These are phyloP conservation scores for Lathyrus aphaca DNA, from an alignment of 306 rosid genomes.

Conservation along the genomic window DNA sequence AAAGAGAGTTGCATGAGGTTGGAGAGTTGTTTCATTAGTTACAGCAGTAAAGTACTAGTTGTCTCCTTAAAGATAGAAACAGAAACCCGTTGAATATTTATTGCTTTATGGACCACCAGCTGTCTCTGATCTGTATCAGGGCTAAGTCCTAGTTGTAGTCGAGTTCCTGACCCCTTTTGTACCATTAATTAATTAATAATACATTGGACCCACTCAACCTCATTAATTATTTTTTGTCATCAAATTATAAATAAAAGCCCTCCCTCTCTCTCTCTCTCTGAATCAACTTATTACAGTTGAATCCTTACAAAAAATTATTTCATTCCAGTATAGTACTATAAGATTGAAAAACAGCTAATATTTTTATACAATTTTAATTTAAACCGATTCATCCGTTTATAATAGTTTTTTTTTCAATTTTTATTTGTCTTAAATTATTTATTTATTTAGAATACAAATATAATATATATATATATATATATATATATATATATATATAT, in stretches of 20 bases:
- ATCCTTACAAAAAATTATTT: no score
- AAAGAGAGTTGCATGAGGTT: neutral
- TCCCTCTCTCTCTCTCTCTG: neutral
- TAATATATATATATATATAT: no score
- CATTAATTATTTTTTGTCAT: conserved; percentile 4
- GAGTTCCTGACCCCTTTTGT: conserved; percentile 25
- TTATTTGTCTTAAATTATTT: no score
- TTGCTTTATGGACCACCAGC: conserved; percentile 31
- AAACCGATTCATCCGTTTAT: no score
- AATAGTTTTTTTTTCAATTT: no score
- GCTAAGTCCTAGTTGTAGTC: conserved; percentile 32
- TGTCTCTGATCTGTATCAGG: conserved; percentile 24
- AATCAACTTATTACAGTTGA: neutral
- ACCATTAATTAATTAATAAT: conserved; percentile 18
- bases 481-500: no score
- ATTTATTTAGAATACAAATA: no score
- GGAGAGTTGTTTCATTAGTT: neutral
- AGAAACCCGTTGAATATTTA: conserved; percentile 1
- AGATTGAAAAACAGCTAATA: no score
- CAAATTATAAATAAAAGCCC: neutral
- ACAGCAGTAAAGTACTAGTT: conserved; percentile 5
- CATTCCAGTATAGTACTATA: no score
- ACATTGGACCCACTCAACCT: conserved; percentile 37
- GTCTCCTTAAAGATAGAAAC: conserved; percentile 21
- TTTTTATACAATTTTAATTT: no score